These are phyloP conservation scores for Microstegium vimineum DNA, from an alignment of 176 grass and related monocot species.

Conservation along the genomic window DNA sequence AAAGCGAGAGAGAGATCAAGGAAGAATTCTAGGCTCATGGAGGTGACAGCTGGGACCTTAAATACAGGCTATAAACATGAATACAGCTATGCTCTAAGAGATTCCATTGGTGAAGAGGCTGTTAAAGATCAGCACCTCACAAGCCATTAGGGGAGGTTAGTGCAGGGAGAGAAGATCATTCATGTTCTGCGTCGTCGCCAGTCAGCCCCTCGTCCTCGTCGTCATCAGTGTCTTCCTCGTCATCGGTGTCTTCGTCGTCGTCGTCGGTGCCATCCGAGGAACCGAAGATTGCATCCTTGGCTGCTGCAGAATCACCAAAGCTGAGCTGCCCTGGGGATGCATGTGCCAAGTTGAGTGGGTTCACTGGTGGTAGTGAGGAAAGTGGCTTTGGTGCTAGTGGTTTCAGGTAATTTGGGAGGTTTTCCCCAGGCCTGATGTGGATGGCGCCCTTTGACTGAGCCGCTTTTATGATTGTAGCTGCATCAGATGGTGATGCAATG, in stretches of 20 bases:
- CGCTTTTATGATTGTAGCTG: slow-evolving; percentile 58
- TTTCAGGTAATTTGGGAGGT: slow-evolving; percentile 34
- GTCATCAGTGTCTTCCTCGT: slow-evolving; percentile 20
- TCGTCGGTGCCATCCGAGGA: slow-evolving; percentile 38
- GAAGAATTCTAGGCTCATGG: slow-evolving; percentile 33
- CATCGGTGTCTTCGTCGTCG: slow-evolving; percentile 22
- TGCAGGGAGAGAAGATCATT: slow-evolving; percentile 28
- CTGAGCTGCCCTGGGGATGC: neutral
- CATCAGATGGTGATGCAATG: slow-evolving; percentile 51
- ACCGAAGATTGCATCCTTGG: slow-evolving; percentile 52
- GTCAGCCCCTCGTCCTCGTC: slow-evolving; percentile 26
- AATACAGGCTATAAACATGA: slow-evolving; percentile 62
- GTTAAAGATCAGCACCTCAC: slow-evolving; percentile 42
- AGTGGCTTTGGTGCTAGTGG: slow-evolving; percentile 33
- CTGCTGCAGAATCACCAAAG: slow-evolving; percentile 30
- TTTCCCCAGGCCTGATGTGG: slow-evolving; percentile 48
- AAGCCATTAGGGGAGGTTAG: slow-evolving; percentile 44
- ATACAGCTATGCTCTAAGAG: slow-evolving; percentile 60
- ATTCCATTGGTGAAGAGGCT: slow-evolving; percentile 17
- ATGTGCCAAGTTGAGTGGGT: slow-evolving; percentile 11
- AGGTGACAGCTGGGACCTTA: slow-evolving; percentile 29
- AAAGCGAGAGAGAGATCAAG: neutral
- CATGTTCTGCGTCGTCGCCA: slow-evolving; percentile 26
- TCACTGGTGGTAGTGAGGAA: neutral
- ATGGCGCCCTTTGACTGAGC: slow-evolving; percentile 47